A percentile compares a stretch with the other conserved stretches of the same genome.
Conservation (phyloP, 768 basidiomycete genomes). For the Coprinellus micaceus region DNA sequence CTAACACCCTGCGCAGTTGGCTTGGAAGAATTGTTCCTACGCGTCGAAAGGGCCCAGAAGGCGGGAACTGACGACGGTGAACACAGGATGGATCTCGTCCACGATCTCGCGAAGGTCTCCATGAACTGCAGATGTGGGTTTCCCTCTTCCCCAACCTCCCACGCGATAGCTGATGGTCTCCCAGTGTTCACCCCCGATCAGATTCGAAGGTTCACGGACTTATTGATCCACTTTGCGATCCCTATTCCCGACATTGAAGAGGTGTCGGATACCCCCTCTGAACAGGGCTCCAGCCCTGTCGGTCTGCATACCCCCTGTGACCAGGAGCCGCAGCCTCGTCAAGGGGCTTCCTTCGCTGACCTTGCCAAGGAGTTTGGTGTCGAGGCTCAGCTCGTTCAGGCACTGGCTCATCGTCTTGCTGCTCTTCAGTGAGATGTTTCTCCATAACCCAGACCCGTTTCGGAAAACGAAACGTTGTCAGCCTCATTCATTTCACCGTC, state of each 20-base stretch:
- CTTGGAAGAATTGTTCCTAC: conserved; percentile 56
- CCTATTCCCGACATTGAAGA: conserved; percentile 16
- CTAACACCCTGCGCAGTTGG: conserved; percentile 19
- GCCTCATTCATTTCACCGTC: no score
- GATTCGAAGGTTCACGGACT: conserved; percentile 40
- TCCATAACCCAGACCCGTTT: no score
- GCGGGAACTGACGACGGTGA: conserved; percentile 33
- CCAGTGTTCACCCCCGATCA: conserved; percentile 67
- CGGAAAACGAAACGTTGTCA: no score
- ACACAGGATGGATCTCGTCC: conserved; percentile 35
- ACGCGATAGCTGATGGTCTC: conserved; percentile 1
- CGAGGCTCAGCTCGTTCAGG: conserved; percentile 62
- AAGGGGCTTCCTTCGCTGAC: conserved; percentile 21
- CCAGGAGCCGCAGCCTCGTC: not conserved
- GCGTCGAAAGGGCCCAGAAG: conserved; percentile 32
- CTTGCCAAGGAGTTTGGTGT: conserved; percentile 78
- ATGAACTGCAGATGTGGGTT: conserved; percentile 56
- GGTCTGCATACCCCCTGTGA: not conserved
- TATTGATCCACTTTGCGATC: conserved; percentile 29
- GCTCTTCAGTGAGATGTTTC: conserved; percentile 10
- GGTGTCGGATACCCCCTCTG: not conserved
- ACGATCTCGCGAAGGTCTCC: conserved; percentile 46
- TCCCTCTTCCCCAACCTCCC: not conserved
- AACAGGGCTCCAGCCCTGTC: not conserved
- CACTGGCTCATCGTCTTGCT: conserved; percentile 57